Evolutionary conservation across 345 rosid species (phyloP).

Genomic region (Cardamine resedifolia): DNA sequence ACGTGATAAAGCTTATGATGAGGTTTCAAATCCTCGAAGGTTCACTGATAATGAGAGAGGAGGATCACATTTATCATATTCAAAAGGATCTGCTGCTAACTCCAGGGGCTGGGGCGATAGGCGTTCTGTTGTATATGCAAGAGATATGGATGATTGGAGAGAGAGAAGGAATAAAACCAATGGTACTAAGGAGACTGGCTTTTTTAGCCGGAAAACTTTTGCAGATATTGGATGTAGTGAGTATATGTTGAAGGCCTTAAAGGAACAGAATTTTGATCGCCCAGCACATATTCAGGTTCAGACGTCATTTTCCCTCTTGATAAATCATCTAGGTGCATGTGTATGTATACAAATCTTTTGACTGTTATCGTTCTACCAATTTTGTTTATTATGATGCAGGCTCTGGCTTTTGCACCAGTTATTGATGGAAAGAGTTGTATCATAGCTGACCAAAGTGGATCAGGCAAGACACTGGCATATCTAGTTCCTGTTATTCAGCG

Average conservation of each 20-base stretch:
- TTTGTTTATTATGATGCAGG: constrained; percentile 45
- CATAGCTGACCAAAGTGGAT: constrained; percentile 98
- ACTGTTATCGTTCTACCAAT: not conserved
- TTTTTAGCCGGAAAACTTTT: constrained; percentile 75
- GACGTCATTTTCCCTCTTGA: not conserved
- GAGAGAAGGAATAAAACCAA: constrained; percentile 36
- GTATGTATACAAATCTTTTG: not conserved
- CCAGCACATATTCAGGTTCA: constrained; percentile 87
- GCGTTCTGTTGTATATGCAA: constrained; percentile 34
- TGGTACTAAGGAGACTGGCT: constrained; percentile 41
- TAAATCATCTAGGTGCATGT: constrained; percentile 11
- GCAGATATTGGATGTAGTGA: constrained; percentile 71
- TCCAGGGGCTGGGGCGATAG: constrained; percentile 44
- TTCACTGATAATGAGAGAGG: constrained; percentile 27
- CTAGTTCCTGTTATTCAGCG: constrained; percentile 78
- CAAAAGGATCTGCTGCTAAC: constrained; percentile 42
- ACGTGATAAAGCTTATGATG: constrained; percentile 24
- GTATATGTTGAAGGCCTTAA: constrained; percentile 64
- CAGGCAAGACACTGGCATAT: constrained; percentile 95
- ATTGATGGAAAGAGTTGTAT: constrained; percentile 77
- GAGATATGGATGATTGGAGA: constrained; percentile 38
- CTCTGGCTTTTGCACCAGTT: constrained; percentile 77
- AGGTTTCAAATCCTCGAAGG: constrained; percentile 17
- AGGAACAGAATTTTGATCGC: constrained; percentile 53
- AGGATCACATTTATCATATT: constrained; percentile 32